phyloP scores from a whole-genome alignment of 768 basidiomycete species.

The Auricularia heimuer region DNA sequence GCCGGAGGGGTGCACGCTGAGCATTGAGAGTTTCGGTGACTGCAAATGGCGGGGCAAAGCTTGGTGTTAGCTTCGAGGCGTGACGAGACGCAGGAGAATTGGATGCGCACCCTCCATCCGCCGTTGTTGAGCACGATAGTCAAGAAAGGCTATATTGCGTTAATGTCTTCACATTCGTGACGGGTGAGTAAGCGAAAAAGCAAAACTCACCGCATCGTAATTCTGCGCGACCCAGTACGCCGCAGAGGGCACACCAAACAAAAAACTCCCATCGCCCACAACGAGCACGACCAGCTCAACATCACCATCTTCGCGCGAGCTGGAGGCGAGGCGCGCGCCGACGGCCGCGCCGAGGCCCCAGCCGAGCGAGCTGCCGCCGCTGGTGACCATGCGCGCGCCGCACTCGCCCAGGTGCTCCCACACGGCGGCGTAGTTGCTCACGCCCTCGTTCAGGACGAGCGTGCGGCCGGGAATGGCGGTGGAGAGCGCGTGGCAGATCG shows the following conservation, averaged over 20 bases:
- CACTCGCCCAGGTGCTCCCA: slow-evolving; percentile 42
- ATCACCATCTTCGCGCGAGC: slow-evolving; percentile 12
- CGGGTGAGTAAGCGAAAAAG: background rate
- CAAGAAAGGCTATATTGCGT: slow-evolving; percentile 45
- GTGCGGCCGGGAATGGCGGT: slow-evolving; percentile 30
- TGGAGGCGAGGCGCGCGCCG: slow-evolving; percentile 42
- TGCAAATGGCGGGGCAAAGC: slow-evolving; percentile 13
- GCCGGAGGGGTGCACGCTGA: slow-evolving; percentile 52
- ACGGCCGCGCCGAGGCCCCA: slow-evolving; percentile 60
- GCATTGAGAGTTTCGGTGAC: slow-evolving; percentile 56
- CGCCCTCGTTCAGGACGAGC: slow-evolving; percentile 53
- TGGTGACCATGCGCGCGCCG: slow-evolving; percentile 32
- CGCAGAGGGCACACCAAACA: slow-evolving; percentile 57
- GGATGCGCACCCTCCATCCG: slow-evolving; percentile 44
- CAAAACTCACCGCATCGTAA: slow-evolving; percentile 47
- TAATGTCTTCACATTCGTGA: background rate
- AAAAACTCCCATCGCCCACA: slow-evolving; percentile 61
- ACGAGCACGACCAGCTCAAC: slow-evolving; percentile 49
- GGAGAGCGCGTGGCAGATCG: slow-evolving; percentile 41
- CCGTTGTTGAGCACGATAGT: slow-evolving; percentile 66
- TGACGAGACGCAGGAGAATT: background rate
- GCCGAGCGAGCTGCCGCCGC: slow-evolving; percentile 58
- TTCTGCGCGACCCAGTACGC: slow-evolving; percentile 65
- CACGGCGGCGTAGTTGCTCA: slow-evolving; percentile 43
- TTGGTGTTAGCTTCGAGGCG: background rate